Conservation (phyloP, 257 asterid species). For the Mitragyna speciosa region DNA sequence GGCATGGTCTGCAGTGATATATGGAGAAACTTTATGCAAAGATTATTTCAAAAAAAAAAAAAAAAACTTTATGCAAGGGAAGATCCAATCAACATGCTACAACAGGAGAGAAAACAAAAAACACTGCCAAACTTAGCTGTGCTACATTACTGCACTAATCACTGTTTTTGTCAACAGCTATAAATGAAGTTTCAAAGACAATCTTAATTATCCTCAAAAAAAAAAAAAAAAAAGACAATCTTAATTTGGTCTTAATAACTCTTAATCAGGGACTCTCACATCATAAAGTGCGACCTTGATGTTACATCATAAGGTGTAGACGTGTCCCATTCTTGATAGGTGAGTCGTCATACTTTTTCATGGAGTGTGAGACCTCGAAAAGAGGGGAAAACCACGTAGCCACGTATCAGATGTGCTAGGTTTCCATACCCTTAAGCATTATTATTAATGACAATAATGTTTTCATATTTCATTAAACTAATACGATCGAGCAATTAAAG, state of each 20-base stretch:
- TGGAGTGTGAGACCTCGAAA: constrained; percentile 19
- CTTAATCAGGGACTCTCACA: background rate
- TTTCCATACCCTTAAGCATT: background rate
- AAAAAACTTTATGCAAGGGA: too few species aligned
- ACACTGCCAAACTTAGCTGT: background rate
- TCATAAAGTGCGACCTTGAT: constrained; percentile 5
- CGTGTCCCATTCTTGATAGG: constrained; percentile 22
- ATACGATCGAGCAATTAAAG: background rate
- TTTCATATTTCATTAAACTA: background rate
- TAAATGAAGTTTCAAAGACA: background rate
- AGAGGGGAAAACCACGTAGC: background rate
- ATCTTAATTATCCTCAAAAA: too few species aligned
- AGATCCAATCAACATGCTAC: too few species aligned
- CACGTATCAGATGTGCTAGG: constrained; percentile 24
- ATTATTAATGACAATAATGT: background rate
- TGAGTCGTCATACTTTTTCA: background rate
- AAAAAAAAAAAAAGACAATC: background rate
- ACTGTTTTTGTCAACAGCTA: background rate
- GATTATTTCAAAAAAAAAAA: too few species aligned
- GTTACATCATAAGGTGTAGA: background rate
- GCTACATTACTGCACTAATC: background rate
- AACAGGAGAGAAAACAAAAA: too few species aligned
- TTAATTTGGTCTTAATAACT: background rate
- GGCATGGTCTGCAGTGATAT: background rate
- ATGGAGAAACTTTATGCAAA: too few species aligned